A percentile compares a stretch with the other conserved stretches of the same genome.
Conservation (phyloP, 805 yeast species). For the Ogataea nitratoaversa region DNA sequence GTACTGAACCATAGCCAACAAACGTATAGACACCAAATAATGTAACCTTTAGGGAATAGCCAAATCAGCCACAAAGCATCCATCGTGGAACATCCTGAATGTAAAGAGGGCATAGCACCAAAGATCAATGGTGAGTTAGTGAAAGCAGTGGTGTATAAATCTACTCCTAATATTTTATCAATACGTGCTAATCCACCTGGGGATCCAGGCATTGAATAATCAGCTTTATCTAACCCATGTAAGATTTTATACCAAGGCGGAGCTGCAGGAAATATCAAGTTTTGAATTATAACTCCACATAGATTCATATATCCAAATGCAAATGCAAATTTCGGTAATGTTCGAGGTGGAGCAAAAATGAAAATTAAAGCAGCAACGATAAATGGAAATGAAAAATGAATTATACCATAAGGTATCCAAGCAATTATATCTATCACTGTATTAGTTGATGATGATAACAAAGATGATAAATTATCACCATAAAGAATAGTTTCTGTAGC, state of each 20-base stretch:
- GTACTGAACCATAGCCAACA: slow-evolving; percentile 98
- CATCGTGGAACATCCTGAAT: slow-evolving; percentile 92
- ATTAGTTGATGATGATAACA: slow-evolving; percentile 70
- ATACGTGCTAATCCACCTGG: slow-evolving; percentile 94
- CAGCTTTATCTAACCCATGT: slow-evolving; percentile 85
- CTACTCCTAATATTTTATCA: slow-evolving; percentile 72
- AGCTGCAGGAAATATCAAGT: slow-evolving; percentile 79
- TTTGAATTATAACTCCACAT: slow-evolving; percentile 77
- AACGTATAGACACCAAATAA: slow-evolving; percentile 75
- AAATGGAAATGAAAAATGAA: slow-evolving; percentile 89
- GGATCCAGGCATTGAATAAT: slow-evolving; percentile 86
- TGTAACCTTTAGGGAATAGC: slow-evolving; percentile 67
- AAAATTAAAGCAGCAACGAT: slow-evolving; percentile 75
- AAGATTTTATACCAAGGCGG: slow-evolving; percentile 94
- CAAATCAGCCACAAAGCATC: slow-evolving; percentile 83
- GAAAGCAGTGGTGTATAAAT: slow-evolving; percentile 79
- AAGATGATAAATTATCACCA: slow-evolving; percentile 86
- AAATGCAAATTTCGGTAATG: slow-evolving; percentile 78
- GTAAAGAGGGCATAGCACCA: slow-evolving; percentile 76
- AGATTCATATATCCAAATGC: slow-evolving; percentile 95
- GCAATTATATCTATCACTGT: slow-evolving; percentile 74
- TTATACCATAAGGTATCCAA: slow-evolving; percentile 92
- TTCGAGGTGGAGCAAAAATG: slow-evolving; percentile 87
- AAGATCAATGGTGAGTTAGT: slow-evolving; percentile 85
- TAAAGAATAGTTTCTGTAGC: slow-evolving; percentile 89